phyloP scores from a whole-genome alignment of 2,329 filamentous ascomycete species.

The Metarhizium anisopliae region DNA sequence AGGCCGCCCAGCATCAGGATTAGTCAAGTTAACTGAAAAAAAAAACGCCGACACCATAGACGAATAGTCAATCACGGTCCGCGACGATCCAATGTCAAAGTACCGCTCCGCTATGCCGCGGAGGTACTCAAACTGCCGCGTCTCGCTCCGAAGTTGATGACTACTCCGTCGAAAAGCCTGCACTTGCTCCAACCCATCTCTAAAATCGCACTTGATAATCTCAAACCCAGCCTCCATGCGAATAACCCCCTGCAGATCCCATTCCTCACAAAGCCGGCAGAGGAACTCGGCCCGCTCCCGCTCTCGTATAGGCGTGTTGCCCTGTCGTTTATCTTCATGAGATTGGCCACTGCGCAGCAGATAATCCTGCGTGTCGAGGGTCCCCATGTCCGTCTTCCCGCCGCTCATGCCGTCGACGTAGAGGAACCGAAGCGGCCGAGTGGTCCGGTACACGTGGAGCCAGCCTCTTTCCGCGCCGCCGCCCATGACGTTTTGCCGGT shows the following conservation, averaged over 20 bases:
- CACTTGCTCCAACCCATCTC: constrained; percentile 23
- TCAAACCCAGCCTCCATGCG: constrained; percentile 58
- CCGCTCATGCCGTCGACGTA: constrained; percentile 52
- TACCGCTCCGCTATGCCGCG: constrained; percentile 26
- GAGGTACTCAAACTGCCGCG: constrained; percentile 15
- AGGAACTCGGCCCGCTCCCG: constrained; percentile 33
- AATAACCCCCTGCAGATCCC: constrained; percentile 48
- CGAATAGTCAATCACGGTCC: constrained; percentile 28
- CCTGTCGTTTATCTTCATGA: background rate
- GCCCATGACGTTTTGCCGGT: background rate
- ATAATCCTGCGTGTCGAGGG: constrained; percentile 44
- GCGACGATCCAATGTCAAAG: constrained; percentile 22
- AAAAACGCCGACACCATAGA: constrained; percentile 34
- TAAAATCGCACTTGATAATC: constrained; percentile 52
- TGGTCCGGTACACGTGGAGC: constrained; percentile 44
- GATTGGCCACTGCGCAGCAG: constrained; percentile 27
- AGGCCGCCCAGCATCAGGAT: constrained; percentile 13
- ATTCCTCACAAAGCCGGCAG: constrained; percentile 39
- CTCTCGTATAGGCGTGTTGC: background rate
- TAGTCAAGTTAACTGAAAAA: constrained; percentile 30
- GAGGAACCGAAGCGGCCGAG: constrained; percentile 36
- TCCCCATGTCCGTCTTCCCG: constrained; percentile 44
- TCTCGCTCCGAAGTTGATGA: background rate
- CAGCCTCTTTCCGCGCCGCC: constrained; percentile 26
- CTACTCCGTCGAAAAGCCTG: constrained; percentile 11